Evolutionary conservation across 2,329 filamentous ascomycete genomes (phyloP).

Genomic region (Sporothrix variecibatus): DNA sequence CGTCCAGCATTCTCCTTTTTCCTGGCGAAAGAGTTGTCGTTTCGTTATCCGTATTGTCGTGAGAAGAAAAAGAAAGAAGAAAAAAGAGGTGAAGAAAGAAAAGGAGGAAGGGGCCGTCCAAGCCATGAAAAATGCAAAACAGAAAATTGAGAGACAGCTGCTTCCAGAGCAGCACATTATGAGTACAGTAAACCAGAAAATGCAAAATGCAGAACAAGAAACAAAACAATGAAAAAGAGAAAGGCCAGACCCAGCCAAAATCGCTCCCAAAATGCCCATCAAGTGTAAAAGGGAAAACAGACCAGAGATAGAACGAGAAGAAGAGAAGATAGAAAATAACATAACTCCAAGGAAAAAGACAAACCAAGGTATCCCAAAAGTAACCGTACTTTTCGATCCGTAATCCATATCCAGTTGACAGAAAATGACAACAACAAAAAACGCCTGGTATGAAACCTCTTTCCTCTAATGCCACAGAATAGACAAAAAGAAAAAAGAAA

Average conservation of each 20-base stretch:
- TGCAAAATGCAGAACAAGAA: not conserved
- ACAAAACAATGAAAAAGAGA: not conserved
- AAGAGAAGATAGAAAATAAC: not conserved
- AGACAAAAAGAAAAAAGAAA: slow-evolving; percentile 2
- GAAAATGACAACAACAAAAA: not conserved
- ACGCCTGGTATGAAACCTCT: slow-evolving; percentile 21
- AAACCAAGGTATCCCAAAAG: slow-evolving; percentile 12
- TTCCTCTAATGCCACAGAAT: slow-evolving; percentile 18
- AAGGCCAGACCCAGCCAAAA: slow-evolving; percentile 11
- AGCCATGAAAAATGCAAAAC: slow-evolving; percentile 17
- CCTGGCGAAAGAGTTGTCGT: slow-evolving; percentile 2
- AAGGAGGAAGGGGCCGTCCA: slow-evolving; percentile 21
- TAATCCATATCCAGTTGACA: slow-evolving; percentile 15
- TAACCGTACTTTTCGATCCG: slow-evolving; percentile 20
- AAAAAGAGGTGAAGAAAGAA: slow-evolving; percentile 24
- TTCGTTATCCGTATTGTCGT: slow-evolving; percentile 14
- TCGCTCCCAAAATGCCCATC: slow-evolving; percentile 17
- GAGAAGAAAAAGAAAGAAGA: slow-evolving; percentile 25
- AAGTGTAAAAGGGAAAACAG: not conserved
- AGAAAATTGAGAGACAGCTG: slow-evolving; percentile 16
- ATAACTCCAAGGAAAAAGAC: slow-evolving; percentile 13
- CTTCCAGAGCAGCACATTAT: slow-evolving; percentile 30
- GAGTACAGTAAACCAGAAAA: not conserved
- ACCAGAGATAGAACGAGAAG: not conserved
- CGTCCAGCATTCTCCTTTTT: slow-evolving; percentile 13